phyloP scores from a whole-genome alignment of 1,139 yeast genomes.

The Pneumocystis carinii region DNA sequence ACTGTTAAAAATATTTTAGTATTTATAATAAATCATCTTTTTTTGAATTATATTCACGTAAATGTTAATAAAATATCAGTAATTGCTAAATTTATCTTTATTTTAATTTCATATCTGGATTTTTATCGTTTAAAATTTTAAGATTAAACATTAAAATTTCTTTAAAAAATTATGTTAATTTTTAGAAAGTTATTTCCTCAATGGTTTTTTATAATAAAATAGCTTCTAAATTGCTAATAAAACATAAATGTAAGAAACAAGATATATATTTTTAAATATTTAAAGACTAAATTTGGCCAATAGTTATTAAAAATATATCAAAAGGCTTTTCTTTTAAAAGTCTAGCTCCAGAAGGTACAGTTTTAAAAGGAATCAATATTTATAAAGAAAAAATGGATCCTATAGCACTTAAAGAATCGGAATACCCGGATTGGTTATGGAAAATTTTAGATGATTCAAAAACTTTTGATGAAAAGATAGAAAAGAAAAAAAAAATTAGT shows the following conservation, averaged over 20 bases:
- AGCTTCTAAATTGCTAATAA: not conserved
- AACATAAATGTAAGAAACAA: not conserved
- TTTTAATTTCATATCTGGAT: too few species aligned
- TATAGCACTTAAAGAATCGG: slow-evolving; percentile 73
- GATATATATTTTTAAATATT: not conserved
- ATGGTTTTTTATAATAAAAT: not conserved
- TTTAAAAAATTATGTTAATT: not conserved
- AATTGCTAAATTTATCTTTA: too few species aligned
- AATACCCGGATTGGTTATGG: slow-evolving; percentile 96
- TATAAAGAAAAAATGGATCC: slow-evolving; percentile 73
- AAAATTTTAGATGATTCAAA: slow-evolving; percentile 26
- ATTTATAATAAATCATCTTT: too few species aligned
- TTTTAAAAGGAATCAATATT: slow-evolving; percentile 55
- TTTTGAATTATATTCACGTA: too few species aligned
- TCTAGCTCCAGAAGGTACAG: slow-evolving; percentile 42
- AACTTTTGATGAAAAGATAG: not conserved
- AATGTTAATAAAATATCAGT: too few species aligned
- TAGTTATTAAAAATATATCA: not conserved
- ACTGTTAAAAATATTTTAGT: too few species aligned
- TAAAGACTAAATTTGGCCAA: not conserved
- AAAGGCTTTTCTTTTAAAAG: not conserved
- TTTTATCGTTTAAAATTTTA: too few species aligned
- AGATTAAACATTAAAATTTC: too few species aligned
- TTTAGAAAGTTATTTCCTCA: not conserved
- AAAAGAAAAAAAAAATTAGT: not conserved